These are phyloP conservation scores for Mortierella sp. DNA, from an alignment of 371 early-diverging fungal genomes.

Conservation along the genomic window DNA sequence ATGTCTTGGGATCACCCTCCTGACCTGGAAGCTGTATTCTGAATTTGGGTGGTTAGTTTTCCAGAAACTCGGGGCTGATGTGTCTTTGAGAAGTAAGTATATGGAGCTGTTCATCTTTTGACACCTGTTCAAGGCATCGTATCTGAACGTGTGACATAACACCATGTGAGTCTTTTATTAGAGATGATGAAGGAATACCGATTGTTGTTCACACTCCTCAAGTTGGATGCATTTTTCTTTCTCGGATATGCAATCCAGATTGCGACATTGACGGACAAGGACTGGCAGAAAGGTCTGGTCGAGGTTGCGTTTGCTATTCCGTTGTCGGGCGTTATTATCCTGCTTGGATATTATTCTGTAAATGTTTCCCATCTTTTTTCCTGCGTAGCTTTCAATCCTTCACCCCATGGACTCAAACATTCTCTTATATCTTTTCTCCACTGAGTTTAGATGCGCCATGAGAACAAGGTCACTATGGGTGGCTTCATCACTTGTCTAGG, in stretches of 20 bases:
- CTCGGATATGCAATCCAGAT: constrained; percentile 48
- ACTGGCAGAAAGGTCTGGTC: constrained; percentile 39
- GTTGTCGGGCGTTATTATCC: constrained; percentile 26
- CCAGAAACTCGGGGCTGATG: constrained; percentile 47
- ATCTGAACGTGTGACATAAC: neutral
- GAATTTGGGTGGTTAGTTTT: constrained; percentile 53
- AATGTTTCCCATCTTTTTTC: neutral
- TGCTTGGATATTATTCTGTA: constrained; percentile 38
- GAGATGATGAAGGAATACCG: constrained; percentile 54
- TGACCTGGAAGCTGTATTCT: constrained; percentile 43
- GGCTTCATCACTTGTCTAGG: constrained; percentile 42
- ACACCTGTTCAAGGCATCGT: no score
- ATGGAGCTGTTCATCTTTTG: neutral
- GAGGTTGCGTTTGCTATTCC: constrained; percentile 47
- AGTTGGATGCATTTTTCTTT: constrained; percentile 50
- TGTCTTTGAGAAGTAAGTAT: constrained; percentile 45
- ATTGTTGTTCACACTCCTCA: constrained; percentile 38
- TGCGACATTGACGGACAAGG: constrained; percentile 30
- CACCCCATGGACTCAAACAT: neutral
- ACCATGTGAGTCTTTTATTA: neutral
- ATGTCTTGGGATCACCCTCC: constrained; percentile 24
- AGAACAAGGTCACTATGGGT: constrained; percentile 47
- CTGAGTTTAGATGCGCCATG: constrained; percentile 20
- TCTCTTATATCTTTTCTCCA: neutral
- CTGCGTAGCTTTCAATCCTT: no score